Evolutionary conservation across 2,329 filamentous ascomycete species (phyloP).

Genomic region (Parascedosporium putredinis): DNA sequence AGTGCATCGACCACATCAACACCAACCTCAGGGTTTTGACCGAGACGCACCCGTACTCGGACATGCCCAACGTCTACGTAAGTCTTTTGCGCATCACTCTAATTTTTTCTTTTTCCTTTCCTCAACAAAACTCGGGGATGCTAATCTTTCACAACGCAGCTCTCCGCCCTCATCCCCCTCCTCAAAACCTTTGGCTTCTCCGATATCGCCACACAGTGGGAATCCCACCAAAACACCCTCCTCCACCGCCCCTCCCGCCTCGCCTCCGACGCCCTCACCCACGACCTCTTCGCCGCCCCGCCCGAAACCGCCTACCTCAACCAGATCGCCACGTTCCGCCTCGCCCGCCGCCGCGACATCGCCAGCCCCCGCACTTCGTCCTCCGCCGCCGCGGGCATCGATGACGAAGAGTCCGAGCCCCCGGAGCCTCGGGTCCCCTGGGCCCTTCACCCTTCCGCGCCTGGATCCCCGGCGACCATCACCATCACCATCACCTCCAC

Average conservation of each 20-base stretch:
- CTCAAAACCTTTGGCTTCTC: constrained; percentile 8
- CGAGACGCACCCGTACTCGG: constrained; percentile 3
- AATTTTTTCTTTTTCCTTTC: neutral
- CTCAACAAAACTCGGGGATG: neutral
- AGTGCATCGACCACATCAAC: constrained; percentile 14
- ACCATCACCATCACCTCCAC: too few relatives aligned
- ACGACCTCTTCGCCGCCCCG: constrained; percentile 6
- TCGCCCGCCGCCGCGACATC: constrained; percentile 3
- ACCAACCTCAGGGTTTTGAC: constrained; percentile 11
- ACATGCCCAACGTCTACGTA: constrained; percentile 7
- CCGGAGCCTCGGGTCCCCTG: neutral
- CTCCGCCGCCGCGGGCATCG: neutral
- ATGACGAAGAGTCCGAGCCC: neutral
- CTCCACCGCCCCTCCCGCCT: neutral
- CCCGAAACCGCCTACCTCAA: constrained; percentile 6
- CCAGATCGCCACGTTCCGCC: constrained; percentile 7
- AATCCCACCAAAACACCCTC: neutral
- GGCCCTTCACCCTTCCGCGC: neutral
- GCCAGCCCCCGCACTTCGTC: too few relatives aligned
- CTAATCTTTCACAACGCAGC: neutral
- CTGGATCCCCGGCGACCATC: too few relatives aligned
- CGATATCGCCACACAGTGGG: constrained; percentile 8
- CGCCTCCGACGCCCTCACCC: neutral
- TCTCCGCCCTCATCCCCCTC: constrained; percentile 5
- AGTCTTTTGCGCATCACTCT: too few relatives aligned